A percentile compares a stretch with the other conserved stretches of the same genome.
Evolutionary conservation across 257 asterid species (phyloP).

Genomic region (Thymus quinquecostatus): DNA sequence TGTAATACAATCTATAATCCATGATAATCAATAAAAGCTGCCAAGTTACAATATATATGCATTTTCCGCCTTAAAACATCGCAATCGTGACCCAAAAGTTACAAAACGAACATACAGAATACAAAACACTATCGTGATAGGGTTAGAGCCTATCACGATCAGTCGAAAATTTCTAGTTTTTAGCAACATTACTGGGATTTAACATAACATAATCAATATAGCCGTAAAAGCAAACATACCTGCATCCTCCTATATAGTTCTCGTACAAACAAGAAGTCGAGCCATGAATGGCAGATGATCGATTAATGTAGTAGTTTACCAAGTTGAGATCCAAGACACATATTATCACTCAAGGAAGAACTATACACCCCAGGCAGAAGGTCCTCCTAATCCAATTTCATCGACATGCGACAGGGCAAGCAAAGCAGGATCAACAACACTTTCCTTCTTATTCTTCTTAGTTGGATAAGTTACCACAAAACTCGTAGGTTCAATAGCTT

Average conservation of each 20-base stretch:
- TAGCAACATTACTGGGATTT: not conserved
- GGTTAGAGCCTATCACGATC: no score
- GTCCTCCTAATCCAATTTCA: slow-evolving; percentile 82
- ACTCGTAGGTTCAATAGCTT: slow-evolving; percentile 37
- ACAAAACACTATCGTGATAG: no score
- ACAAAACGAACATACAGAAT: no score
- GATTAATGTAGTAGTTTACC: not conserved
- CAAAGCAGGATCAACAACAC: slow-evolving; percentile 37
- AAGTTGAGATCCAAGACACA: not conserved
- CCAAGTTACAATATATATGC: no score
- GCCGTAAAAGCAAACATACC: not conserved
- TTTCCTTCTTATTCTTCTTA: slow-evolving; percentile 48
- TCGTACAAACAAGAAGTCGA: not conserved
- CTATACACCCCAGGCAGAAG: slow-evolving; percentile 70
- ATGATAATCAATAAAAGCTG: no score
- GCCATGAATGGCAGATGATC: not conserved
- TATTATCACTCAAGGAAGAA: not conserved
- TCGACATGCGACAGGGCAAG: slow-evolving; percentile 44
- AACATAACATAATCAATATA: not conserved
- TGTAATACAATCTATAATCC: not conserved
- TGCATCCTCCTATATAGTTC: not conserved
- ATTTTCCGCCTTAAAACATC: no score
- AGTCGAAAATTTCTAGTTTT: not conserved
- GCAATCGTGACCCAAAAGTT: no score
- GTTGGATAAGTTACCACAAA: slow-evolving; percentile 41